Percentiles rank a stretch among this genome's conserved stretches.
These are phyloP conservation scores for Agrostemma githago DNA, from an alignment of 148 eudicot species.

Conservation along the genomic window DNA sequence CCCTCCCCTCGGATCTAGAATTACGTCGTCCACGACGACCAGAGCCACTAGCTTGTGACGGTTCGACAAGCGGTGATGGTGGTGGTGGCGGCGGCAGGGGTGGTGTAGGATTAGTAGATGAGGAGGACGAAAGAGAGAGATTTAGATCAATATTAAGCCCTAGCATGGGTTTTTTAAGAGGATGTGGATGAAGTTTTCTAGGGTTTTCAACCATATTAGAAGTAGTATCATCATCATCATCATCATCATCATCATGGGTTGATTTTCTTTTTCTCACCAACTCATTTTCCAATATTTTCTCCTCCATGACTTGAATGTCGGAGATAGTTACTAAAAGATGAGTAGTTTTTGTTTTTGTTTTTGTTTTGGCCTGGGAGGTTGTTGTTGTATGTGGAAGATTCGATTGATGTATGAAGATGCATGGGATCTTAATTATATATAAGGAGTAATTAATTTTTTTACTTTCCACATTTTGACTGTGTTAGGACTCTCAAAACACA, in stretches of 20 bases:
- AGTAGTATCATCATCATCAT: neutral
- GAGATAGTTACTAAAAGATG: neutral
- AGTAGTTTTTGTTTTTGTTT: neutral
- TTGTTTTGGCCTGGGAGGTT: neutral
- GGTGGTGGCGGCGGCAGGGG: neutral
- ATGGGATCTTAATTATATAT: neutral
- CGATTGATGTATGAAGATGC: neutral
- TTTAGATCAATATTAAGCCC: constrained; percentile 11
- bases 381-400: neutral
- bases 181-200: neutral
- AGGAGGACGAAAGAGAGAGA: neutral
- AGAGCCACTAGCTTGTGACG: neutral
- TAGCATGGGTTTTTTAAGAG: neutral
- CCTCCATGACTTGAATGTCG: neutral
- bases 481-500: constrained; percentile 1
- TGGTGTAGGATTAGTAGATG: neutral
- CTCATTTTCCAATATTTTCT: neutral
- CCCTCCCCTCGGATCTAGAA: neutral
- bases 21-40: constrained; percentile 6
- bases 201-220: neutral
- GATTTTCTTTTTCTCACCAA: neutral
- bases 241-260: neutral
- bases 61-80: neutral
- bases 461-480: neutral
- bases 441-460: neutral